phyloP scores from a whole-genome alignment of 2,329 filamentous ascomycete species.

The Colletotrichum paranaense region DNA sequence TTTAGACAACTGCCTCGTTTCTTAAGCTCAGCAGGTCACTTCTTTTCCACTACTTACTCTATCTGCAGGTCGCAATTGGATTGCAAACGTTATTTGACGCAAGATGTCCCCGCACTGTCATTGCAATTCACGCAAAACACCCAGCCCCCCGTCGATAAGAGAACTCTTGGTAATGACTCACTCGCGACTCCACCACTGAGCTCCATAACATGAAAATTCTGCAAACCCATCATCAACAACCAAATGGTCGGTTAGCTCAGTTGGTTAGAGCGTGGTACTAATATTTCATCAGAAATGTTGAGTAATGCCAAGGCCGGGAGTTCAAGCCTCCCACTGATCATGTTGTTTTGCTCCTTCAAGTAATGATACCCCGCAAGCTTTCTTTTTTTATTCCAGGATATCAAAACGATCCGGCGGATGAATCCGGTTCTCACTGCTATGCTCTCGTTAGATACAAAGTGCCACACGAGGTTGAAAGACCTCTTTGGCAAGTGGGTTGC shows the following conservation, averaged over 20 bases:
- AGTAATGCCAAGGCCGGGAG: conserved; percentile 35
- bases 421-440: no score
- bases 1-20: neutral
- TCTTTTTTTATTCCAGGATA: neutral
- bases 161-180: neutral
- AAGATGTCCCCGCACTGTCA: neutral
- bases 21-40: neutral
- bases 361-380: neutral
- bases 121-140: neutral
- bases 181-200: conserved; percentile 4
- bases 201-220: neutral
- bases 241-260: conserved; percentile 33
- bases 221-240: fast-evolving
- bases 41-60: neutral
- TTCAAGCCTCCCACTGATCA: conserved; percentile 36
- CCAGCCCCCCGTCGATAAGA: neutral
- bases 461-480: no score
- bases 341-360: neutral
- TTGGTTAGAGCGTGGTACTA: conserved; percentile 37
- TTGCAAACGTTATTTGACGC: neutral
- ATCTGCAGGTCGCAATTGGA: neutral
- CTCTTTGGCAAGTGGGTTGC: no score
- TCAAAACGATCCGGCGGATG: no score
- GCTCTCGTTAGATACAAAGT: no score
- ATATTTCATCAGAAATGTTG: conserved; percentile 25